These are phyloP conservation scores for Euphorbia corollata DNA, from an alignment of 441 rosid genomes.

Conservation along the genomic window DNA sequence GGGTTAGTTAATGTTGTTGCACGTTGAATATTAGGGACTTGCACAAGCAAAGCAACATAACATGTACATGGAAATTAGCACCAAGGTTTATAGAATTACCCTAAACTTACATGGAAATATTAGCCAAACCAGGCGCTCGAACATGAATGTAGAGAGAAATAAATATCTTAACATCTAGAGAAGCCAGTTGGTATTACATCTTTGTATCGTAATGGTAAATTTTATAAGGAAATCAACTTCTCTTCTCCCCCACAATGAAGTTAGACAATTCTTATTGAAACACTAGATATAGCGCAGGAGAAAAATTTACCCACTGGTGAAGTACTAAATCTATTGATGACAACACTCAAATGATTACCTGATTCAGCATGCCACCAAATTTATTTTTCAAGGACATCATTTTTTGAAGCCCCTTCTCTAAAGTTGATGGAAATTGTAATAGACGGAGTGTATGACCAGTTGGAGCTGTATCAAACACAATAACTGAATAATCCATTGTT, in stretches of 20 bases:
- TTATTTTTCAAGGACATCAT: constrained; percentile 82
- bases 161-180: neutral
- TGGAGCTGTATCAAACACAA: constrained; percentile 98
- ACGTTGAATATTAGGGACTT: neutral
- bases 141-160: neutral
- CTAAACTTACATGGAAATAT: neutral
- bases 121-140: neutral
- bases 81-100: neutral
- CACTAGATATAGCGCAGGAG: neutral
- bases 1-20: too few relatives aligned
- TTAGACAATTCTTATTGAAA: neutral
- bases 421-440: constrained; percentile 85
- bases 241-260: neutral
- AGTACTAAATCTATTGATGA: neutral
- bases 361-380: constrained; percentile 86
- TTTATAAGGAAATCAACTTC: neutral
- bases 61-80: neutral
- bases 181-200: neutral
- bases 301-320: neutral
- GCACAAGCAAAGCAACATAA: neutral
- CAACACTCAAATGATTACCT: constrained; percentile 41
- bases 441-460: constrained; percentile 95
- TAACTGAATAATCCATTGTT: constrained; percentile 87
- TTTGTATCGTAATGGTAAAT: neutral
- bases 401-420: constrained; percentile 89